Evolutionary conservation across 1,284 basidiomycete genomes (phyloP), one percentile per base, ranked within the genome.

Genomic region (Puccinia brachypodii): DNA sequence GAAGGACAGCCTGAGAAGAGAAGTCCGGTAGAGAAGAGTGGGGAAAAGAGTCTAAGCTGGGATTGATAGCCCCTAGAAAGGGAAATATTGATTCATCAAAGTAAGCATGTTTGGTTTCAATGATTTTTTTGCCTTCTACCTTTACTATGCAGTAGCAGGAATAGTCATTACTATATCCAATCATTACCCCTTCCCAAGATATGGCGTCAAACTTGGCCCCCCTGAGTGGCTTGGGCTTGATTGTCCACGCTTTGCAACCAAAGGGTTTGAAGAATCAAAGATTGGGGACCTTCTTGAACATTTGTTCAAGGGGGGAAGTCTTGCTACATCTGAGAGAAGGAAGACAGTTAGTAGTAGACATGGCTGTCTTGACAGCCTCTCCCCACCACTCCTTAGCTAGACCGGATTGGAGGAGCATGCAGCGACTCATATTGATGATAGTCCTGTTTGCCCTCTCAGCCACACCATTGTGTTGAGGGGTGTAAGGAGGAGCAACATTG

Each of bases 391-490:
- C 31, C 16, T 66, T 66, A 1, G 69, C 40, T 1, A 72, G 40
- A 16, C 47, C 47, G 40, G 69, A 44, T 8, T 44, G 36, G 8
- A 22, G 40, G 3, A 72, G 22, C 47, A 72, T 44, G 22, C 40
- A 42, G 8, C 69, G 16, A 19, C 38, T 8, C 40, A 44, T 72
- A 16, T 72, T 44, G 38, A 50, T 71, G 42, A 71, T 71, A 7
- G 68, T 71, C 42, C 40, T 36, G 25, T 71, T 71, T 2, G 68
- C 9, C 31, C 69, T 3, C 31, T 72, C 69, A 4, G 69, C 38
- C 1, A 72, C 38, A 47, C 69, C 69, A 31, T 72, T 72, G 38
- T 72, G 40, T 25, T 72, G 40, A 2, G 69, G 69, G 1, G 69
- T 72, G 42, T 44, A 72, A 22, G 69, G 62, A n/a, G 62, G 62